These are phyloP conservation scores for Quercus alba DNA, from an alignment of 306 rosid genomes.

Conservation along the genomic window DNA sequence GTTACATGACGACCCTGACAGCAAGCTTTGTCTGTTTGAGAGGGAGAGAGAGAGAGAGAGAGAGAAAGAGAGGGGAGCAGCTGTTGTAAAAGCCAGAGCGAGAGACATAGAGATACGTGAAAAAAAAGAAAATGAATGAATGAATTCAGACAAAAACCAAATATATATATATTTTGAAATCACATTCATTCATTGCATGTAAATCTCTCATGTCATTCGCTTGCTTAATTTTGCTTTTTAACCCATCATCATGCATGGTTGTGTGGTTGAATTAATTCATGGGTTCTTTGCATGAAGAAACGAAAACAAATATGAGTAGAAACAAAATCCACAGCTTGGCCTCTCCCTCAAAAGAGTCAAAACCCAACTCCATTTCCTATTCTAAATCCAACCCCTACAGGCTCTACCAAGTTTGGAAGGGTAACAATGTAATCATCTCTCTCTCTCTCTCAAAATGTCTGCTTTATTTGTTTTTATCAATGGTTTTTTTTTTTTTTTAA, in stretches of 20 bases:
- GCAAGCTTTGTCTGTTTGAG: constrained; percentile 31
- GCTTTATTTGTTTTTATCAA: no score
- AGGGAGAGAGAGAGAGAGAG: constrained; percentile 20
- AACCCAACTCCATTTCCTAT: constrained; percentile 21
- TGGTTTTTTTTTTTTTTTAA: neutral
- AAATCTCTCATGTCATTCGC: constrained; percentile 25
- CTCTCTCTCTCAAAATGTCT: neutral
- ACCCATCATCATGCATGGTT: no score
- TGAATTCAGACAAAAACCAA: constrained; percentile 3
- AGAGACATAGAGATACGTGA: neutral
- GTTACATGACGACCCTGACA: constrained; percentile 16
- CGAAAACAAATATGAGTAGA: constrained; percentile 11
- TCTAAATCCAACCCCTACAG: constrained; percentile 27
- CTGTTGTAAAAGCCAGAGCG: neutral
- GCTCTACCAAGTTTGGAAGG: constrained; percentile 71
- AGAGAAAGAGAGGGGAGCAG: constrained; percentile 17
- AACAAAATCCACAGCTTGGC: constrained; percentile 18
- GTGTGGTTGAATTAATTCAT: neutral
- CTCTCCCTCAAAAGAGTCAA: constrained; percentile 25
- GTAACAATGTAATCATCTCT: constrained; percentile 54
- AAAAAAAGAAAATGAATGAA: no score
- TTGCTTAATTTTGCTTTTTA: neutral
- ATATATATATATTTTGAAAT: constrained; percentile 19
- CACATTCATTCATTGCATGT: constrained; percentile 9
- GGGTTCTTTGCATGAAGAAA: constrained; percentile 27